Base-by-base conservation (phyloP, 1,284 basidiomycete species). In the Cryptococcus sp. region DNA sequence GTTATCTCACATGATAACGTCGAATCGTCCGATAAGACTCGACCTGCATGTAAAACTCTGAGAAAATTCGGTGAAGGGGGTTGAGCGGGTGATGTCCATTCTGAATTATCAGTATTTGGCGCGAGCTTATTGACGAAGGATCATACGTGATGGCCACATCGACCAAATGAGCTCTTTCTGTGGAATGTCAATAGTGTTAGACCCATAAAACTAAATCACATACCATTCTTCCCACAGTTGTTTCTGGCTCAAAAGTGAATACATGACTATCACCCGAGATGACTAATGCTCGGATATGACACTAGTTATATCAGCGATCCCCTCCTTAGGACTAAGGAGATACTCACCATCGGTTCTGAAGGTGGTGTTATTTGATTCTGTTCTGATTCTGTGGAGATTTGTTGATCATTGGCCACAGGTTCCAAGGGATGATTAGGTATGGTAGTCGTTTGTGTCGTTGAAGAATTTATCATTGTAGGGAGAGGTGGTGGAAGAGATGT, bases 1-100 rank as follows among this genome's bases (percentile, higher is more conserved):
- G 11, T 0, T 2, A 15, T 83, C 86, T 68, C 63, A 89, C 88
- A 82, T 23, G 80, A 68, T 43, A 91, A 79, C 4, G 85, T 88
- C 54, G 90, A 87, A 46, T 91, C 89, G 67, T 92, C 89, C 66
- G 88, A 85, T 43, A 91, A 76, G 68, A 92, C 86, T 68, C 86
- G 84, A n/a, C 90, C 90, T 11, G 90, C 79, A 71, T 90, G 85
- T 1, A 92, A 78, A 42, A 93, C 81, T 38, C 89, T 83, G 55
- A 91, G 79, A 78, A 86, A 89, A 4, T 84, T 84, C 0, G 89
- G 88, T 7, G 86, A 85, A 10, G 88, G 86, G 1, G 90, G 89
- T 49, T 85, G 84, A 23, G 66, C 64, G 0, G 73, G 71, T 57
- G 87, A 86, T 57, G 85, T 84, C 89, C 88, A 90, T 57, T 90